phyloP scores from a whole-genome alignment of 805 yeast species.

The Lipomyces japonicus region DNA sequence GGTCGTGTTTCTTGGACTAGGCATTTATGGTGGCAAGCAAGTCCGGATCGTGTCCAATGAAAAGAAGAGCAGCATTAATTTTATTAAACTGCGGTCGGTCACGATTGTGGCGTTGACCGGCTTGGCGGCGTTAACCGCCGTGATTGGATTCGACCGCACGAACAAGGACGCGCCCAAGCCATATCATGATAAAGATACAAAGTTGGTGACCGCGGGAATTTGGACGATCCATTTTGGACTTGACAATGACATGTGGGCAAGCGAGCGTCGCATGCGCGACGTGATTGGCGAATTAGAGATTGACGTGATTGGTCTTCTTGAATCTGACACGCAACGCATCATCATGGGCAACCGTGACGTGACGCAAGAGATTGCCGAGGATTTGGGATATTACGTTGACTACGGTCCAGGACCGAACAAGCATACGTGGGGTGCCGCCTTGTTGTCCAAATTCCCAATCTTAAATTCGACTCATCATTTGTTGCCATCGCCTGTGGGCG shows the following conservation, averaged over 20 bases:
- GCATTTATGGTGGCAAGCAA: conserved; percentile 42
- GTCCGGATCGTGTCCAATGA: conserved; percentile 19
- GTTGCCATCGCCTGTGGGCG: conserved; percentile 95
- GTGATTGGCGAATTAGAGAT: conserved; percentile 80
- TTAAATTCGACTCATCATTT: conserved; percentile 84
- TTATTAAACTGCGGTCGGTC: conserved; percentile 14
- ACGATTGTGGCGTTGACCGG: conserved; percentile 35
- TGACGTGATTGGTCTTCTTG: conserved; percentile 74
- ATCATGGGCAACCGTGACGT: conserved; percentile 94
- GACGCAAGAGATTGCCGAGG: conserved; percentile 87
- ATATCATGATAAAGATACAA: conserved; percentile 55
- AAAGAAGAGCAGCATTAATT: conserved; percentile 22
- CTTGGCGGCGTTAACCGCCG: conserved; percentile 46
- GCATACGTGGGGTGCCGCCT: conserved; percentile 97
- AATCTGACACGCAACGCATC: conserved; percentile 88
- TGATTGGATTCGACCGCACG: conserved; percentile 55
- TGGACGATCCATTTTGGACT: conserved; percentile 98
- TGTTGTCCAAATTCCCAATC: conserved; percentile 91
- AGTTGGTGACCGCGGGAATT: conserved; percentile 85
- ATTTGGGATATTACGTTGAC: conserved; percentile 89
- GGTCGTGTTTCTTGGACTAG: conserved; percentile 50
- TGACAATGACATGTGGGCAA: conserved; percentile 97
- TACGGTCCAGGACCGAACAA: conserved; percentile 97
- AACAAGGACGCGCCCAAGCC: conserved; percentile 62
- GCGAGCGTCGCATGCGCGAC: conserved; percentile 83